These are phyloP conservation scores for Boletus sp. DNA, from an alignment of 1,284 basidiomycete species.

Conservation along the genomic window DNA sequence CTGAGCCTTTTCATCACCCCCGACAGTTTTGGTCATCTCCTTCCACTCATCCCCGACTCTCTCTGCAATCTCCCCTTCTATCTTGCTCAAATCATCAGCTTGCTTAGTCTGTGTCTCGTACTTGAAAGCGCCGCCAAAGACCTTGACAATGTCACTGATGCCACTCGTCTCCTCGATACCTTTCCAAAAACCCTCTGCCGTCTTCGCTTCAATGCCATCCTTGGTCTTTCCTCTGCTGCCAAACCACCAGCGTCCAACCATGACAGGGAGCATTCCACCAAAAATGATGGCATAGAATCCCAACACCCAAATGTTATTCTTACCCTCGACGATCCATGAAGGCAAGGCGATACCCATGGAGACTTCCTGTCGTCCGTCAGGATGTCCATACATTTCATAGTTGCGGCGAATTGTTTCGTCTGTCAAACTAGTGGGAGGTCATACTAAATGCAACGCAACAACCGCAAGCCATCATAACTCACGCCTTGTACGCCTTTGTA, in stretches of 20 bases:
- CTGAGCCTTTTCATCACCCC: conserved; percentile 42
- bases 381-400: conserved; percentile 91
- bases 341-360: conserved; percentile 97
- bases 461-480: conserved; percentile 33
- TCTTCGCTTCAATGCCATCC: conserved; percentile 85
- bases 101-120: conserved; percentile 51
- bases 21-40: conserved; percentile 47
- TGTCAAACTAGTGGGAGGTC: conserved; percentile 65
- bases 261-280: conserved; percentile 86
- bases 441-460: conserved; percentile 1
- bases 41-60: conserved; percentile 58
- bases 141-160: conserved; percentile 74
- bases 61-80: conserved; percentile 62
- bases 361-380: conserved; percentile 95
- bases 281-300: conserved; percentile 88
- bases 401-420: conserved; percentile 95
- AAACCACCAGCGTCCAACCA: conserved; percentile 93
- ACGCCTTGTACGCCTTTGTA: conserved; percentile 99
- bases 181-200: conserved; percentile 92
- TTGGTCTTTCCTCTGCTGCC: conserved; percentile 90
- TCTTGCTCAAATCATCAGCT: conserved; percentile 52
- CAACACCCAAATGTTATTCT: conserved; percentile 92
- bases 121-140: conserved; percentile 77
- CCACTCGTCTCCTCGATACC: conserved; percentile 80
- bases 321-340: conserved; percentile 90